A percentile compares a stretch with the other conserved stretches of the same genome.
Conservation (phyloP, 1,284 basidiomycete genomes). For the Hortiboletus rubellus region DNA sequence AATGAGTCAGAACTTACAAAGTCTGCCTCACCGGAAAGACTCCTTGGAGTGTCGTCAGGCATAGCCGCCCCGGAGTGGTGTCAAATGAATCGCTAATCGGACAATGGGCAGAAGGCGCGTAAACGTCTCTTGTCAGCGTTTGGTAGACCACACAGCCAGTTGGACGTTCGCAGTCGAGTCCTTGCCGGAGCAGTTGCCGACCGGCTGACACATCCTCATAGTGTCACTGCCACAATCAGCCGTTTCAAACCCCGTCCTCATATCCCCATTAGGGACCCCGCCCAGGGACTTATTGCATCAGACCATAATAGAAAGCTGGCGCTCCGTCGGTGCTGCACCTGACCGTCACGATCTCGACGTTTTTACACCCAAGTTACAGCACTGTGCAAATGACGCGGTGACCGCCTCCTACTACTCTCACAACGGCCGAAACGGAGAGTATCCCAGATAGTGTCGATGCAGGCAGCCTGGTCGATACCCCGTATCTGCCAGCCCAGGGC, state of each 20-base stretch:
- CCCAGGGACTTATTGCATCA: background rate
- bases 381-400: background rate
- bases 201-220: slow-evolving; percentile 21
- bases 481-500: slow-evolving; percentile 3
- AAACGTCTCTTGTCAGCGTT: background rate
- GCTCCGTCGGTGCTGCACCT: no score
- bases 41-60: slow-evolving; percentile 34
- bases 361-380: background rate
- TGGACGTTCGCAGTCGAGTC: slow-evolving; percentile 10
- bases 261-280: background rate
- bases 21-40: slow-evolving; percentile 29
- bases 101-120: background rate
- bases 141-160: slow-evolving; percentile 3
- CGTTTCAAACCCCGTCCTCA: slow-evolving; percentile 1
- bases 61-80: slow-evolving; percentile 7
- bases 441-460: background rate
- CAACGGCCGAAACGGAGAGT: background rate
- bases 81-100: background rate
- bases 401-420: background rate
- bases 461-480: background rate
- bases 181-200: slow-evolving; percentile 10
- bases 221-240: slow-evolving; percentile 13
- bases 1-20: slow-evolving; percentile 19
- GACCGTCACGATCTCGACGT: no score
- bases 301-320: background rate